phyloP scores from a whole-genome alignment of 2,329 filamentous ascomycete genomes.

The Curvularia spicifera region DNA sequence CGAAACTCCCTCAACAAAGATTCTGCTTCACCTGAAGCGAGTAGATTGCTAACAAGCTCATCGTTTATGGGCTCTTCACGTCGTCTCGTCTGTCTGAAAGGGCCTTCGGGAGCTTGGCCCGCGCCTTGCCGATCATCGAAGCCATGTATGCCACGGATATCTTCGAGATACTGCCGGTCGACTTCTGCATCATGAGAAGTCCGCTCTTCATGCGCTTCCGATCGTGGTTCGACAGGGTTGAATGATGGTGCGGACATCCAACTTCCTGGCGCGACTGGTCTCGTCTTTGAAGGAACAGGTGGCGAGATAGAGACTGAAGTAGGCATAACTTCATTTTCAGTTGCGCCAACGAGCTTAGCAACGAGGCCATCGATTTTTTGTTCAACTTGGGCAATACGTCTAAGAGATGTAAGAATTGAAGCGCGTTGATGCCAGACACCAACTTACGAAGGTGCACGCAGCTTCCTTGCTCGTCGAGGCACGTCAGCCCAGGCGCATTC shows the following conservation, averaged over 20 bases:
- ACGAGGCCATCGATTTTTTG: conserved; percentile 47
- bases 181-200: conserved; percentile 21
- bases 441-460: conserved; percentile 44
- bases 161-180: conserved; percentile 34
- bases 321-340: conserved; percentile 1
- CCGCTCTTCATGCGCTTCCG: conserved; percentile 13
- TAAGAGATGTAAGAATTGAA: conserved; percentile 11
- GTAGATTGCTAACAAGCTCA: conserved; percentile 26
- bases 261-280: conserved; percentile 28
- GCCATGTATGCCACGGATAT: conserved; percentile 36
- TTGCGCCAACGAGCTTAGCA: conserved; percentile 35
- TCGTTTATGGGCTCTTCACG: conserved; percentile 33
- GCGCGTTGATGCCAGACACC: neutral
- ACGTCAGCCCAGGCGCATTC: conserved; percentile 45
- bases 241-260: conserved; percentile 40
- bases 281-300: neutral
- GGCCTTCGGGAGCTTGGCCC: conserved; percentile 16
- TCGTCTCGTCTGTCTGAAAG: conserved; percentile 26
- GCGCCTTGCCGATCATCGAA: conserved; percentile 28
- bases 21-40: conserved; percentile 37
- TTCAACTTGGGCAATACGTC: conserved; percentile 47
- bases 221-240: conserved; percentile 15
- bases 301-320: neutral
- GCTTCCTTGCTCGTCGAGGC: conserved; percentile 34
- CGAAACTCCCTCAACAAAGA: conserved; percentile 35